phyloP scores from a whole-genome alignment of 202 grass and related monocot genomes.

The Setaria italica region DNA sequence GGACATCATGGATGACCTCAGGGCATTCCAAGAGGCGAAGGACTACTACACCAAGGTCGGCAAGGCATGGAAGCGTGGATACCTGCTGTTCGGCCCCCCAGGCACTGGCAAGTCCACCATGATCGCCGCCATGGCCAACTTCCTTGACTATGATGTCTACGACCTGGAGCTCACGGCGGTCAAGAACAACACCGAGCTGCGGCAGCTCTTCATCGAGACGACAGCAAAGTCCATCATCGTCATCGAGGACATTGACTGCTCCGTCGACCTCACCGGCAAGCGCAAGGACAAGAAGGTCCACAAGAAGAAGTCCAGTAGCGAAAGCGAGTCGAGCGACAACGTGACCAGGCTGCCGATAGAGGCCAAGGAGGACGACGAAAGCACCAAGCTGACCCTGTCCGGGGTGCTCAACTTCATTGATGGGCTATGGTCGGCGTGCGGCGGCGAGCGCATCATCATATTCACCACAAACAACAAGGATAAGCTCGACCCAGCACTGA shows the following conservation, averaged over 20 bases:
- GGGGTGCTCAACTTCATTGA: conserved; percentile 71
- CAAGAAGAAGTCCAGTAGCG: too few species aligned
- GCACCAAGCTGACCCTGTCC: too few species aligned
- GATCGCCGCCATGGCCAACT: conserved; percentile 97
- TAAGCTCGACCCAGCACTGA: conserved; percentile 62
- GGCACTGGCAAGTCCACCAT: conserved; percentile 92
- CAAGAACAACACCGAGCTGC: conserved; percentile 66
- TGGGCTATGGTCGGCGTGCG: conserved; percentile 60
- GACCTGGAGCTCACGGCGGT: conserved; percentile 80
- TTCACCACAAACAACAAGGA: conserved; percentile 71
- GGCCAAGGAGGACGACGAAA: too few species aligned
- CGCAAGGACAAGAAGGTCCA: conserved; percentile 35
- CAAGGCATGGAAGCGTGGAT: conserved; percentile 67
- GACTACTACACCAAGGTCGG: conserved; percentile 68
- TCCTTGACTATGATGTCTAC: conserved; percentile 86
- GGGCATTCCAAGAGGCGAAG: conserved; percentile 16
- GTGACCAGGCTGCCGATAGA: too few species aligned
- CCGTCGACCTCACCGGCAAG: conserved; percentile 47
- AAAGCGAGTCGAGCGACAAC: too few species aligned
- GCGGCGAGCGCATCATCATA: conserved; percentile 62
- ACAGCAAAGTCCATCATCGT: conserved; percentile 40
- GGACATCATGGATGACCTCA: too few species aligned
- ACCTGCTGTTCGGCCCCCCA: conserved; percentile 46
- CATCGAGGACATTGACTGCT: conserved; percentile 46
- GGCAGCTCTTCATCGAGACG: conserved; percentile 64